Evolutionary conservation across 2,329 filamentous ascomycete genomes (phyloP), one percentile per base, ranked within the genome.

Genomic region (Epichloe scottii): DNA sequence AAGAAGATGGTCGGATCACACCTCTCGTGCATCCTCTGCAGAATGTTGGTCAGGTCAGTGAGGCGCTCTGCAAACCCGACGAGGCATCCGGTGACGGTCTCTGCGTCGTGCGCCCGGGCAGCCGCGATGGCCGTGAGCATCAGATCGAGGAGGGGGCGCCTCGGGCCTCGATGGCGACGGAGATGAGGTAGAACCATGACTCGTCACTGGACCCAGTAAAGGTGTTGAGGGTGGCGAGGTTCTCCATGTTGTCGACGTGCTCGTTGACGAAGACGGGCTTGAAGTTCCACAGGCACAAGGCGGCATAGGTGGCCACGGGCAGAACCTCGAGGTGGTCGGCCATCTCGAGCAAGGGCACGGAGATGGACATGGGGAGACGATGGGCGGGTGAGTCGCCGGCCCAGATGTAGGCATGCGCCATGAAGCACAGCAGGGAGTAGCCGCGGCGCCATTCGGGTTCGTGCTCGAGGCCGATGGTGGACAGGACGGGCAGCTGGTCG

Each of bases 131-230:
- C 93, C 40, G 82, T 77, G 41, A 98, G 74, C 88, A 96, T 95
- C 53, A 95, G 71, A 0, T 89, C 83, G 49, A 98, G 83, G 52
- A 90, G 86, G 3, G 87, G 0, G 84, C 93, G 26, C 89, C 91
- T 51, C 89, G 84, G 50, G 90, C 89, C 69, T 98, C 93, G 56
- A 98, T 96, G 55, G 91, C 93, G 3, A 96, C 87, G 0, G 89
- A 96, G 49, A 97, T 82, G 12, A 98, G 76, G 65, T 97, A 98
- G 65, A 98, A 98, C 93, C 93, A 98, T 55, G 93, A 95, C 70
- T 98, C 93, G 64, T 98, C 93, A 51, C 95, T 74, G 7, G 89
- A 90, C 48, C 93, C 93, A 15, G 93, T 97, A 63, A 96, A 94
- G 15, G 93, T 96, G 61, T 83, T 81, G 54, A 97, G 75, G 2